Base-by-base conservation (phyloP, 2,329 filamentous ascomycete species). In the Xylariaceae sp. region DNA sequence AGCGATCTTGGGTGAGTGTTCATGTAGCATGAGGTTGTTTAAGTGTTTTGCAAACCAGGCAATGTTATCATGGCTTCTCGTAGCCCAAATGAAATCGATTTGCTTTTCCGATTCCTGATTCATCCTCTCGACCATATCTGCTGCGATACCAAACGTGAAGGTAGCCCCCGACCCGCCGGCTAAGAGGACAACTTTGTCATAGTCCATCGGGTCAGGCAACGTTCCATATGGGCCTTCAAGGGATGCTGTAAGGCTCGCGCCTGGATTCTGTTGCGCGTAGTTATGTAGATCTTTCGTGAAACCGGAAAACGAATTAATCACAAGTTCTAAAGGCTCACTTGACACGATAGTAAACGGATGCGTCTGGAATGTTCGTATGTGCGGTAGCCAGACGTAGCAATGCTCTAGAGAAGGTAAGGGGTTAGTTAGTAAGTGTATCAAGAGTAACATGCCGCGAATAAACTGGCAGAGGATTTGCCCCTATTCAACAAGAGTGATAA, bases 301-400 rank as follows among this genome's bases (percentile, higher is more conserved):
- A 6, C 81, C 81, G 56, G 80, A 74, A 53, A 80, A 73, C 0
- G 80, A 75, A 43, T 75, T 73, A 45, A 85, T 73, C 18, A 85
- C 73, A 44, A 85, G 80, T 66, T 85, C 80, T 30, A 81, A 59
- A 0, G 78, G 76, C 31, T 74, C 64, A 14, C 70, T 72, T 18
- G 72, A 66, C 18, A 77, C 76, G 43, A 85, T 78, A 2, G 82
- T 85, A 56, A 86, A 86, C 0, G 82, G 82, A 53, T 87, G 83
- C 2, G 77, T 81, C 64, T 86, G 78, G 15, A 77, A 67, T 1
- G 69, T 56, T 10, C 82, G 75, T 42, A 86, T 73, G 5, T 68
- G 68, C 0, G 83, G 83, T 6, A 86, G 75, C 80, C 81, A 86
- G 30, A 86, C 64, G 58, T 83, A 85, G 57, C 79, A 81, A 60